These are phyloP conservation scores for Coemansia sp. DNA, from an alignment of 192 early-diverging fungal genomes.

Conservation along the genomic window DNA sequence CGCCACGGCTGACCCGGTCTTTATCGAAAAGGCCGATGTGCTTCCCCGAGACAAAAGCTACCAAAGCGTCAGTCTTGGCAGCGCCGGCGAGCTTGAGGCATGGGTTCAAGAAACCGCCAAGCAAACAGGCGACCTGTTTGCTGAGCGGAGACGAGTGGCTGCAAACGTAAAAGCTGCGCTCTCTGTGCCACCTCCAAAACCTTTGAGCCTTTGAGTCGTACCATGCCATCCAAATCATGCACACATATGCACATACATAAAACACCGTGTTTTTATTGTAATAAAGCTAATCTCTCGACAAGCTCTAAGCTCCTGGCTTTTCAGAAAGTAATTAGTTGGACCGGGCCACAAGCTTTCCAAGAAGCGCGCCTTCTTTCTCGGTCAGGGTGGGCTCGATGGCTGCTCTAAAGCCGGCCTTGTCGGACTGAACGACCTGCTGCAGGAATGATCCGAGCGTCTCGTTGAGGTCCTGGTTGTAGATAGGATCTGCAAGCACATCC, in stretches of 20 bases:
- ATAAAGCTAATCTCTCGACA: not conserved
- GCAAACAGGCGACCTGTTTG: constrained; percentile 40
- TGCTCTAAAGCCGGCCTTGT: constrained; percentile 19
- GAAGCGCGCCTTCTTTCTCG: constrained; percentile 14
- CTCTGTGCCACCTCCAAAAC: constrained; percentile 35
- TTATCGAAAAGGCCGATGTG: constrained; percentile 6
- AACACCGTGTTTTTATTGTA: not conserved
- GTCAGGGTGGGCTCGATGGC: constrained; percentile 37
- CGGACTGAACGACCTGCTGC: constrained; percentile 16
- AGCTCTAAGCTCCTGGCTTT: not conserved
- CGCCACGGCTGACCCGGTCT: constrained; percentile 12
- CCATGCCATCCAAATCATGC: not conserved
- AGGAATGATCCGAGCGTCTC: constrained; percentile 38
- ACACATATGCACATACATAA: not conserved
- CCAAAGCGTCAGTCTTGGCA: constrained; percentile 1
- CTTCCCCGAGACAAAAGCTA: constrained; percentile 17
- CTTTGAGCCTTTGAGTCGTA: constrained; percentile 4
- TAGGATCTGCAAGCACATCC: constrained; percentile 42
- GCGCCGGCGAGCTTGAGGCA: constrained; percentile 11
- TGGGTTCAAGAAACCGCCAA: constrained; percentile 35
- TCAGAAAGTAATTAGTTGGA: not conserved
- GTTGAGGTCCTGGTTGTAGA: constrained; percentile 53
- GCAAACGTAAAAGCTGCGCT: constrained; percentile 46
- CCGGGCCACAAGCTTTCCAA: constrained; percentile 18
- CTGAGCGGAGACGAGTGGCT: constrained; percentile 42